phyloP scores from a whole-genome alignment of 2,329 filamentous ascomycete genomes.

The Colletotrichum trifolii region DNA sequence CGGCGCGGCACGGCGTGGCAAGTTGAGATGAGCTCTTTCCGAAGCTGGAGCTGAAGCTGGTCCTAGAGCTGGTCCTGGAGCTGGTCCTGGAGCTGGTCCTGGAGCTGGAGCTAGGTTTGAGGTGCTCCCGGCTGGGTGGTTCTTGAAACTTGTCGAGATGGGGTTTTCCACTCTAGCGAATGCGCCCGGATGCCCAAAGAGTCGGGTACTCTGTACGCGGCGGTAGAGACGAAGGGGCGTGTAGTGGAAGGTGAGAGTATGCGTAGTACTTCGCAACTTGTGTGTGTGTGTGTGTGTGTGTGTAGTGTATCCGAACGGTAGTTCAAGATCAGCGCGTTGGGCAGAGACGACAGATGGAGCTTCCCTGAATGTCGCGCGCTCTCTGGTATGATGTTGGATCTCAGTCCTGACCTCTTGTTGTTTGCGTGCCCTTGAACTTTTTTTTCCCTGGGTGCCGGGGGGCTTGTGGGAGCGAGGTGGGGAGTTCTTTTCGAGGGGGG shows the following conservation, averaged over 20 bases:
- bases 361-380: background rate
- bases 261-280: too few relatives aligned
- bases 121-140: slow-evolving; percentile 36
- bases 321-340: slow-evolving; percentile 49
- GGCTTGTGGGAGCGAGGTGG: slow-evolving; percentile 40
- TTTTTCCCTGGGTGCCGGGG: slow-evolving; percentile 32
- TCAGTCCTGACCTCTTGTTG: slow-evolving; percentile 6
- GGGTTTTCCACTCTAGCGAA: slow-evolving; percentile 29
- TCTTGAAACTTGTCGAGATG: slow-evolving; percentile 36
- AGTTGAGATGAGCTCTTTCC: too few relatives aligned
- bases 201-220: slow-evolving; percentile 21
- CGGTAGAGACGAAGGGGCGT: slow-evolving; percentile 34
- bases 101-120: slow-evolving; percentile 11
- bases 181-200: slow-evolving; percentile 35
- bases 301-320: too few relatives aligned
- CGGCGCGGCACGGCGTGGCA: slow-evolving; percentile 7
- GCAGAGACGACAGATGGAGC: slow-evolving; percentile 49
- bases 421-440: slow-evolving; percentile 17
- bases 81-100: too few relatives aligned
- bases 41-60: too few relatives aligned
- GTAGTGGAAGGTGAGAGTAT: slow-evolving; percentile 24
- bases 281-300: too few relatives aligned
- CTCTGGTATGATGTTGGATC: background rate
- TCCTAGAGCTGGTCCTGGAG: too few relatives aligned
- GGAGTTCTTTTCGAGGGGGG: slow-evolving; percentile 39